Conservation (phyloP, 2,329 filamentous ascomycete species). For the Aspergillus ibericus region DNA sequence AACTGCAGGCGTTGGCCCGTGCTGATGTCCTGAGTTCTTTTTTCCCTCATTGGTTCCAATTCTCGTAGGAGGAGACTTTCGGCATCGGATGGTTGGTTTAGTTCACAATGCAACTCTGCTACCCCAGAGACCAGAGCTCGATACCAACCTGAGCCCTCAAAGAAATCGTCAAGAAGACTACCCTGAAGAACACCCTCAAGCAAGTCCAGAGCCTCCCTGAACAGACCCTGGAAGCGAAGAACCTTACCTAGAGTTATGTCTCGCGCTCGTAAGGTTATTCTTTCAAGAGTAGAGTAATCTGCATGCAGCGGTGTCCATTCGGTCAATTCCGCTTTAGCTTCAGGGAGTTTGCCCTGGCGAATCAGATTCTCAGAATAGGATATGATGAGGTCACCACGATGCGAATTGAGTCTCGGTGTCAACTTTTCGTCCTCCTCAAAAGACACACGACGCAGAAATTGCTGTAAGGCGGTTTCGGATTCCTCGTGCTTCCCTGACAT, state of each 20-base stretch:
- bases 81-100: not conserved
- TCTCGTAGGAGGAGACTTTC: not conserved
- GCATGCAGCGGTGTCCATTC: conserved; percentile 1
- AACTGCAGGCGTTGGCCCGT: conserved; percentile 1
- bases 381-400: conserved; percentile 14
- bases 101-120: conserved; percentile 4
- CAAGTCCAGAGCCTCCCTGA: not conserved
- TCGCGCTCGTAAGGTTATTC: not conserved
- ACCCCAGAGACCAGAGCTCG: conserved; percentile 11
- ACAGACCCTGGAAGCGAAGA: not conserved
- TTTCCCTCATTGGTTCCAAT: not conserved
- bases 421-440: not conserved
- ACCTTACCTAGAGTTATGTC: conserved; percentile 1
- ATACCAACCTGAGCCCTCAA: conserved; percentile 13
- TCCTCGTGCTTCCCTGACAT: not conserved
- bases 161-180: not conserved
- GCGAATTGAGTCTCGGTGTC: conserved; percentile 11
- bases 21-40: not conserved
- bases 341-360: conserved; percentile 9
- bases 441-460: not conserved
- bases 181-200: not conserved
- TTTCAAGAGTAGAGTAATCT: not conserved
- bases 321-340: conserved; percentile 14
- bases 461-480: not conserved
- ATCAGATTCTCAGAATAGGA: conserved; percentile 15